phyloP scores from a whole-genome alignment of 768 basidiomycete species.

The Royoungia palumana region DNA sequence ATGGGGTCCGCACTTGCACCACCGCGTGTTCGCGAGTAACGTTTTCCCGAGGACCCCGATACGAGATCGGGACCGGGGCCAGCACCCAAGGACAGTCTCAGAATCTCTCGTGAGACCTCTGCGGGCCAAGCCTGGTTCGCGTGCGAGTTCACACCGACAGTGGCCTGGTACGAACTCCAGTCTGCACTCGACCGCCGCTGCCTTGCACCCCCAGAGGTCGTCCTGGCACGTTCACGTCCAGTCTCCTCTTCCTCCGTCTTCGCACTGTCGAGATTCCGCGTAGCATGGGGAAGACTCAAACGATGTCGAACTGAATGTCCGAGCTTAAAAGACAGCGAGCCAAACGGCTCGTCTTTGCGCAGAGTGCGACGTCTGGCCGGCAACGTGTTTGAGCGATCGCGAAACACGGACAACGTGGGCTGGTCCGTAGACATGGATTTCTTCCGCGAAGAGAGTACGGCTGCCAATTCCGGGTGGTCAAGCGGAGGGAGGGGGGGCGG shows the following conservation, averaged over 20 bases:
- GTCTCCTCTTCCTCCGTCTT: neutral
- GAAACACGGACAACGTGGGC: constrained; percentile 5
- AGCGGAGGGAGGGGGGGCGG: constrained; percentile 57
- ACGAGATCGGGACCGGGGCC: constrained; percentile 3
- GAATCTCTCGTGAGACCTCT: constrained; percentile 53
- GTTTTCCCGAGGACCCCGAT: constrained; percentile 25
- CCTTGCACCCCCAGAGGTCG: constrained; percentile 35
- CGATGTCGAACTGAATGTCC: constrained; percentile 26
- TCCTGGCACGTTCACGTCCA: constrained; percentile 22
- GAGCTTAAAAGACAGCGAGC: constrained; percentile 25
- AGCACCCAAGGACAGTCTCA: constrained; percentile 42
- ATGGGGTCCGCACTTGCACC: constrained; percentile 13
- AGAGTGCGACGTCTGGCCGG: constrained; percentile 12
- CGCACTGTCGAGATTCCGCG: constrained; percentile 18
- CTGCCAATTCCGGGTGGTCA: constrained; percentile 36
- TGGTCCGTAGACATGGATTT: constrained; percentile 10
- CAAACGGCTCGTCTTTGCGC: constrained; percentile 19
- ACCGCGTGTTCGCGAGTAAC: constrained; percentile 20
- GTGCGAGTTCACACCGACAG: constrained; percentile 26
- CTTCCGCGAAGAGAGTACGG: constrained; percentile 19
- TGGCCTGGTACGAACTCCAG: constrained; percentile 50
- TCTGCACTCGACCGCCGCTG: constrained; percentile 54
- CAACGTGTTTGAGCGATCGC: constrained; percentile 25
- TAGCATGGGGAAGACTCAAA: constrained; percentile 27
- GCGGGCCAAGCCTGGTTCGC: constrained; percentile 52